Conservation (phyloP, 2,329 filamentous ascomycete species). For the Alternaria solani region DNA sequence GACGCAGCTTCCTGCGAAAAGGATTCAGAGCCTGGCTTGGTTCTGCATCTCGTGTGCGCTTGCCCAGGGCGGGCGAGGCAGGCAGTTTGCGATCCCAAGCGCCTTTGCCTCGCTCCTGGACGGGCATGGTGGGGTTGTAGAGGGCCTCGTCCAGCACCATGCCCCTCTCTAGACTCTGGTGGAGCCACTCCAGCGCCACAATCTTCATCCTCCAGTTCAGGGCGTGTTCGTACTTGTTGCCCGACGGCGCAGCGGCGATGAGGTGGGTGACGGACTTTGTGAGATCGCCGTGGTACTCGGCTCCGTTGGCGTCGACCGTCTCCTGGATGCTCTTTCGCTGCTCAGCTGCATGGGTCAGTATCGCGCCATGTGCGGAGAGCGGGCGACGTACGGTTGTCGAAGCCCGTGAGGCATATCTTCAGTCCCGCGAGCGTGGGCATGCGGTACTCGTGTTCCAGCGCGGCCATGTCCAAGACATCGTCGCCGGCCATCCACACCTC, state of each 20-base stretch:
- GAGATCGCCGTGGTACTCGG: slow-evolving; percentile 85
- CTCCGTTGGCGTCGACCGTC: slow-evolving; percentile 74
- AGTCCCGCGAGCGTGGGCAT: slow-evolving; percentile 70
- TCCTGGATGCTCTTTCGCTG: slow-evolving; percentile 76
- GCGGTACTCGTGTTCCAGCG: slow-evolving; percentile 72
- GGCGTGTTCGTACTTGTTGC: slow-evolving; percentile 92
- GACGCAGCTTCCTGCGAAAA: slow-evolving; percentile 77
- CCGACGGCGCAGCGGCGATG: slow-evolving; percentile 78
- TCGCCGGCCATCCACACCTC: slow-evolving; percentile 81
- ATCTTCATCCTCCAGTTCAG: slow-evolving; percentile 80
- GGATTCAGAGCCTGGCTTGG: slow-evolving; percentile 54
- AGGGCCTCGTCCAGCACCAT: slow-evolving; percentile 90
- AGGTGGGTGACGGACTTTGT: slow-evolving; percentile 88
- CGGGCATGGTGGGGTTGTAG: slow-evolving; percentile 78
- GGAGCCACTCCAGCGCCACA: slow-evolving; percentile 84
- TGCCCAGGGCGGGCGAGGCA: slow-evolving; percentile 53
- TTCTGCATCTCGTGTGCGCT: slow-evolving; percentile 44
- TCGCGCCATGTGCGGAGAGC: not conserved
- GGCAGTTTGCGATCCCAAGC: slow-evolving; percentile 68
- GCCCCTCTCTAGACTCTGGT: slow-evolving; percentile 81
- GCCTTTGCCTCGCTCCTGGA: slow-evolving; percentile 75
- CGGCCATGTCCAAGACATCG: slow-evolving; percentile 74
- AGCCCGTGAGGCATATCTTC: slow-evolving; percentile 73
- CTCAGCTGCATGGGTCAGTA: slow-evolving; percentile 58
- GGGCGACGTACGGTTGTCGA: slow-evolving; percentile 66